These are phyloP conservation scores for Blepharisma stoltei DNA, from an alignment of 73 alveolate genomes.

Conservation along the genomic window DNA sequence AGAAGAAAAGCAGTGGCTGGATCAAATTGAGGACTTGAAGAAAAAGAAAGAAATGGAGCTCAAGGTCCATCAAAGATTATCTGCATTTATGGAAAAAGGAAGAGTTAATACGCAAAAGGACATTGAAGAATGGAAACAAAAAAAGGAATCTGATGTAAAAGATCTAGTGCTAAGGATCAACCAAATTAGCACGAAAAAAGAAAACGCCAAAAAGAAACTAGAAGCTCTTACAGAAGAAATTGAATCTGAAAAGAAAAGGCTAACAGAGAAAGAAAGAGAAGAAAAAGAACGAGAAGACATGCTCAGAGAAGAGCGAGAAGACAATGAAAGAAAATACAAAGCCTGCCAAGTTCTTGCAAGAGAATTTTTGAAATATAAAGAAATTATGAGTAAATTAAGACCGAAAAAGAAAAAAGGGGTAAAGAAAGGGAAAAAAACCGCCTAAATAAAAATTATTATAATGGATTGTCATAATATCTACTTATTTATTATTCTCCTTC, in stretches of 20 bases:
- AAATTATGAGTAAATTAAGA: slow-evolving; percentile 38
- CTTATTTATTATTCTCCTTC: slow-evolving; percentile 50
- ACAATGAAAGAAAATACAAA: slow-evolving; percentile 46
- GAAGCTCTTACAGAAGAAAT: slow-evolving; percentile 28
- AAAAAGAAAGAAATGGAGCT: slow-evolving; percentile 46
- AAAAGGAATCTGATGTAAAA: slow-evolving; percentile 40
- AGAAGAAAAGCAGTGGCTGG: slow-evolving; percentile 42
- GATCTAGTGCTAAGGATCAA: slow-evolving; percentile 24
- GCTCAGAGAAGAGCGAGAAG: slow-evolving; percentile 31
- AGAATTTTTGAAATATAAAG: slow-evolving; percentile 56
- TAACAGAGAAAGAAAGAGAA: slow-evolving; percentile 38
- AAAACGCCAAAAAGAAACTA: slow-evolving; percentile 22
- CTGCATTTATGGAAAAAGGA: slow-evolving; percentile 40
- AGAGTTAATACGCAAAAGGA: slow-evolving; percentile 26
- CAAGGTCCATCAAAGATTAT: slow-evolving; percentile 43
- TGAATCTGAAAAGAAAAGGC: slow-evolving; percentile 45
- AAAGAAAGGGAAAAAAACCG: slow-evolving; percentile 44
- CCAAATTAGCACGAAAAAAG: slow-evolving; percentile 29
- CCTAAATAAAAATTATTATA: slow-evolving; percentile 33
- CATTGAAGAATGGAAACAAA: slow-evolving; percentile 49
- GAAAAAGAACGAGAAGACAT: slow-evolving; percentile 53
- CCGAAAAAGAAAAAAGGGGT: slow-evolving; percentile 64
- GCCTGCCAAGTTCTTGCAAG: slow-evolving; percentile 55
- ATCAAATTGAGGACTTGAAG: slow-evolving; percentile 42
- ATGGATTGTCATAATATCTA: not conserved